Percentiles rank a stretch among this genome's conserved stretches.
These are phyloP conservation scores for Epithele typhae DNA, from an alignment of 768 basidiomycete species.

Conservation along the genomic window DNA sequence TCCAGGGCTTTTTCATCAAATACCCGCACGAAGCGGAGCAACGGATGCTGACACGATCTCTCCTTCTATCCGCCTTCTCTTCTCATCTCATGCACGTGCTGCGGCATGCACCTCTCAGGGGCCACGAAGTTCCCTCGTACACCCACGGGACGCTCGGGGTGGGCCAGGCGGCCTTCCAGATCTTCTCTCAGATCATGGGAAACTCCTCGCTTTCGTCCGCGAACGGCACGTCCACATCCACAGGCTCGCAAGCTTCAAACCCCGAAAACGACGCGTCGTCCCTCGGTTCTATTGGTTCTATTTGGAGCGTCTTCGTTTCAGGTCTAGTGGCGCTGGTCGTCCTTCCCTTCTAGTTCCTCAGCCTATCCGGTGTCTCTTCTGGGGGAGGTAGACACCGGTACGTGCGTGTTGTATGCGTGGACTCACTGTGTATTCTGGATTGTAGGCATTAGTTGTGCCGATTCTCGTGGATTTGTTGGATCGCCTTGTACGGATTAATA, in stretches of 20 bases:
- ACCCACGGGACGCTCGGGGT: constrained; percentile 18
- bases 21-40: too few species aligned
- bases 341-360: background rate
- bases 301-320: constrained; percentile 1
- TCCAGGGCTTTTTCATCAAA: too few species aligned
- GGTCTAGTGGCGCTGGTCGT: background rate
- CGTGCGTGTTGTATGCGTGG: too few species aligned
- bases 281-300: background rate
- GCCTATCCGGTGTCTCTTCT: too few species aligned
- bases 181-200: constrained; percentile 31
- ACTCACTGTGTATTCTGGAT: too few species aligned
- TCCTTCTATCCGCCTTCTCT: too few species aligned
- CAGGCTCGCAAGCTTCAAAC: background rate
- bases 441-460: too few species aligned
- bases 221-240: background rate
- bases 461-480: too few species aligned
- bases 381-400: too few species aligned
- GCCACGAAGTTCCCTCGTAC: constrained; percentile 29
- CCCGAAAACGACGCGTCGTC: constrained; percentile 8
- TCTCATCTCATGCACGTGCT: too few species aligned
- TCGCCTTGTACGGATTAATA: too few species aligned
- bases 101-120: constrained; percentile 8
- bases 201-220: constrained; percentile 16
- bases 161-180: constrained; percentile 25
- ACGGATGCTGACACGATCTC: too few species aligned